These are phyloP conservation scores for Fomitopsis palustris DNA, from an alignment of 1,284 basidiomycete species.

Conservation along the genomic window DNA sequence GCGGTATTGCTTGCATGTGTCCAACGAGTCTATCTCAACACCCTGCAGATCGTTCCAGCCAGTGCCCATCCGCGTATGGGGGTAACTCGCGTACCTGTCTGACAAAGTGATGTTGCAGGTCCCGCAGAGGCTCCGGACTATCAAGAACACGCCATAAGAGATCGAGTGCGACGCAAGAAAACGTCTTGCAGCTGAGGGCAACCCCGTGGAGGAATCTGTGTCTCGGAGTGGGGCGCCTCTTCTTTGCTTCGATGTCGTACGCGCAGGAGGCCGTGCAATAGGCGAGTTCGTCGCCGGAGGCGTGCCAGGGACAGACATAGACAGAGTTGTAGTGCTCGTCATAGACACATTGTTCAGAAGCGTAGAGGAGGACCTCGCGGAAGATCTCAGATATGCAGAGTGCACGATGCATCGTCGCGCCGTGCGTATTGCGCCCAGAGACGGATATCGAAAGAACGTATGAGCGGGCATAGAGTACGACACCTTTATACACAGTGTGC, in stretches of 20 bases:
- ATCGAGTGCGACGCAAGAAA: background rate
- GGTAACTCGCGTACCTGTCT: background rate
- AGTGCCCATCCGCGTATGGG: background rate
- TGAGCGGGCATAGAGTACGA: background rate
- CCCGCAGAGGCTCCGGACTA: background rate
- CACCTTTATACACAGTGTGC: background rate
- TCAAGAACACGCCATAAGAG: background rate
- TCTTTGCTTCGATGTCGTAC: background rate
- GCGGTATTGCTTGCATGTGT: background rate
- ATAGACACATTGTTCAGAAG: background rate
- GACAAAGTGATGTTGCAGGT: background rate
- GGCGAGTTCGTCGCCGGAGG: background rate
- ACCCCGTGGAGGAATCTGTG: background rate
- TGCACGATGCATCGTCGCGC: background rate
- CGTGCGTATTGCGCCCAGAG: background rate
- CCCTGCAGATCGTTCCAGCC: background rate
- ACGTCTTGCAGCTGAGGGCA: background rate
- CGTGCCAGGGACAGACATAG: background rate
- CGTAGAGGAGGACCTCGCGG: background rate
- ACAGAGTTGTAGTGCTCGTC: background rate
- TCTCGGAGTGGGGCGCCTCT: background rate
- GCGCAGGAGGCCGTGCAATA: background rate
- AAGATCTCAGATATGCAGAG: background rate
- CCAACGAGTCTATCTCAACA: background rate
- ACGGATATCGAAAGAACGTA: background rate